A percentile compares a stretch with the other conserved stretches of the same genome.
These are phyloP conservation scores for Metarhizium brunneum DNA, from an alignment of 2,329 filamentous ascomycete genomes.

Conservation along the genomic window DNA sequence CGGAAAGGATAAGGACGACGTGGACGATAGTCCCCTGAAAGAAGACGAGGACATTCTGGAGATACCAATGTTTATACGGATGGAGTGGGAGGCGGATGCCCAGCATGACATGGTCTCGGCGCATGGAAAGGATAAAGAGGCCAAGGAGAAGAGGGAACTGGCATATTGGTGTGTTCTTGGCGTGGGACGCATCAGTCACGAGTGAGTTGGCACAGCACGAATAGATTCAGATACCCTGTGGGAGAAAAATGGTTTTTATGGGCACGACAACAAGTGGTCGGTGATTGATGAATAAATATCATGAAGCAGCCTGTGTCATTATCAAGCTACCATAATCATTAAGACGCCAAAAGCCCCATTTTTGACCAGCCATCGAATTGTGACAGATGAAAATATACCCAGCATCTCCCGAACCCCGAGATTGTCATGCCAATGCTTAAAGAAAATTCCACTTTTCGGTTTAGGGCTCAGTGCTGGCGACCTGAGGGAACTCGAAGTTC, in stretches of 20 bases:
- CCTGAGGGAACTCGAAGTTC: conserved; percentile 97
- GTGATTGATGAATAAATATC: conserved; percentile 21
- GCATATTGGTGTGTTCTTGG: conserved; percentile 95
- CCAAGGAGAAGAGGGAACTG: conserved; percentile 73
- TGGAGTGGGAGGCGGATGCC: conserved; percentile 78
- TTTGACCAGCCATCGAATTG: conserved; percentile 26
- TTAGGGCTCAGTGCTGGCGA: conserved; percentile 51
- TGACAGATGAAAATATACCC: conserved; percentile 23
- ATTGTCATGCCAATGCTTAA: conserved; percentile 5
- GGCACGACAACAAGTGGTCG: conserved; percentile 12
- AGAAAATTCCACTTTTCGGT: conserved; percentile 41
- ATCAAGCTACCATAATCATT: conserved; percentile 38
- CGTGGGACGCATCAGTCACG: conserved; percentile 65
- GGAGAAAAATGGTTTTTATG: conserved; percentile 6
- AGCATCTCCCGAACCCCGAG: conserved; percentile 5
- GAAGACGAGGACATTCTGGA: conserved; percentile 63
- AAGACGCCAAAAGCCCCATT: conserved; percentile 38
- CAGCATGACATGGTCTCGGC: conserved; percentile 53
- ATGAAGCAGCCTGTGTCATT: conserved; percentile 35
- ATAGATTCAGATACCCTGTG: conserved; percentile 36
- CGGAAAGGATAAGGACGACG: conserved; percentile 22
- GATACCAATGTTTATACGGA: conserved; percentile 86
- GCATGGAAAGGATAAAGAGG: conserved; percentile 45
- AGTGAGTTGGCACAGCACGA: conserved; percentile 15
- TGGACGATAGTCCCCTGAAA: conserved; percentile 37